Conservation (phyloP, 2,329 filamentous ascomycete genomes). For the Penicillium paneum region DNA sequence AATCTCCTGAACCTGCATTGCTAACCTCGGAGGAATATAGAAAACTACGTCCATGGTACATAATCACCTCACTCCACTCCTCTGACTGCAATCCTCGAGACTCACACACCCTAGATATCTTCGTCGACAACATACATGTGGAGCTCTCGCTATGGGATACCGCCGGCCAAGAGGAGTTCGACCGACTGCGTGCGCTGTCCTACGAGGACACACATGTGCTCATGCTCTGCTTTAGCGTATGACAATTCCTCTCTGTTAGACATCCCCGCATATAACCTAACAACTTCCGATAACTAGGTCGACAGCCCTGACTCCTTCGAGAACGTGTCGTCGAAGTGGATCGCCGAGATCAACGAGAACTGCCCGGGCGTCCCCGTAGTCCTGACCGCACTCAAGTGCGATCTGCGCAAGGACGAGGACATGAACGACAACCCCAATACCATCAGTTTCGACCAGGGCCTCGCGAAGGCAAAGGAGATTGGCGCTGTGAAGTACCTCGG, state of each 20-base stretch:
- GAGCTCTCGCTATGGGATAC: conserved; percentile 98
- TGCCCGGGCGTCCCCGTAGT: conserved; percentile 94
- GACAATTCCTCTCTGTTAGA: conserved; percentile 13
- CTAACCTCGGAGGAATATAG: conserved; percentile 41
- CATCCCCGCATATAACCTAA: background rate
- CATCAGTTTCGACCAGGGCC: conserved; percentile 86
- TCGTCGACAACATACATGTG: conserved; percentile 95
- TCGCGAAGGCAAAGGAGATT: conserved; percentile 87
- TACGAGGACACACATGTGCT: conserved; percentile 98
- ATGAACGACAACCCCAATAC: conserved; percentile 61
- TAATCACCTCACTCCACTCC: conserved; percentile 22
- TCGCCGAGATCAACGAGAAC: conserved; percentile 96
- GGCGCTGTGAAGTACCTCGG: conserved; percentile 87
- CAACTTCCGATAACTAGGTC: conserved; percentile 49
- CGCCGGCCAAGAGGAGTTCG: conserved; percentile 97
- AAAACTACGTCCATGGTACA: conserved; percentile 95
- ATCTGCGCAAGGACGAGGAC: conserved; percentile 77
- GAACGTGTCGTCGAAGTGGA: conserved; percentile 98
- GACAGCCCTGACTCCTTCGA: conserved; percentile 95
- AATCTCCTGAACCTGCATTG: background rate
- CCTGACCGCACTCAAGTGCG: conserved; percentile 93
- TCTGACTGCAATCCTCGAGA: conserved; percentile 4
- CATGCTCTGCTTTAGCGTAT: conserved; percentile 92
- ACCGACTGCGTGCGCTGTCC: conserved; percentile 87
- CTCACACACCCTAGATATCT: conserved; percentile 68